Percentiles rank a stretch among this genome's conserved stretches.
These are phyloP conservation scores for Scheffersomyces stipitis DNA, from an alignment of 805 yeast genomes.

Conservation along the genomic window DNA sequence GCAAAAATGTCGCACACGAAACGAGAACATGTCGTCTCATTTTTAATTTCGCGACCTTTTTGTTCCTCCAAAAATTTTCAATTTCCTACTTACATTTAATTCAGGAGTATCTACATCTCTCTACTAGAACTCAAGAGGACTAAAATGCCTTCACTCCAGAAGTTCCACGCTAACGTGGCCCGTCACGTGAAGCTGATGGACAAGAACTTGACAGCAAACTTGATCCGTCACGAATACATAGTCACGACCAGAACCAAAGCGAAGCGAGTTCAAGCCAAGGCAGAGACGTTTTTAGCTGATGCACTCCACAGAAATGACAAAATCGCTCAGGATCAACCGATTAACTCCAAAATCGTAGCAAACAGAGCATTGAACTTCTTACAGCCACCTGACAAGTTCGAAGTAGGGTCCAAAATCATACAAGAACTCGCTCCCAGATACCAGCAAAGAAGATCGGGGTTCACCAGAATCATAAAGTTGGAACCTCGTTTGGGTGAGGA, in stretches of 20 bases:
- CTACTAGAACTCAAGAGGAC: too few relatives aligned
- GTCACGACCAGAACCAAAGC: constrained; percentile 46
- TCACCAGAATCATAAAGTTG: constrained; percentile 77
- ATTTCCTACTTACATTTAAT: too few relatives aligned
- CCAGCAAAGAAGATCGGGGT: constrained; percentile 67
- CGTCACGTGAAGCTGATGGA: constrained; percentile 45
- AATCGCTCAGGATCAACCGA: constrained; percentile 11
- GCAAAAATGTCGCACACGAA: too few relatives aligned
- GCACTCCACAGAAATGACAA: constrained; percentile 28
- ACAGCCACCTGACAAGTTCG: constrained; percentile 26
- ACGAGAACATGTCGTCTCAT: too few relatives aligned
- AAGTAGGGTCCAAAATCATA: constrained; percentile 54
- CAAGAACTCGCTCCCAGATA: constrained; percentile 67
- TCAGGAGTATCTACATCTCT: too few relatives aligned
- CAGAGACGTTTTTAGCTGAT: constrained; percentile 36
- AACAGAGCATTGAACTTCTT: constrained; percentile 21
- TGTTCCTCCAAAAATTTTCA: too few relatives aligned
- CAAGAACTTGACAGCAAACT: constrained; percentile 43
- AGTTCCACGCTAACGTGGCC: constrained; percentile 42
- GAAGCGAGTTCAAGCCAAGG: constrained; percentile 41
- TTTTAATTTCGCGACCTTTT: too few relatives aligned
- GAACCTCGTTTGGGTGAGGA: constrained; percentile 85
- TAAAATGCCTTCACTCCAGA: constrained; percentile 41
- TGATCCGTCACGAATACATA: constrained; percentile 44
- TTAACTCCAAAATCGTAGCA: constrained; percentile 8